Base-by-base conservation (phyloP, 2,329 filamentous ascomycete genomes). In the Chrysosphaeria jannelii region DNA sequence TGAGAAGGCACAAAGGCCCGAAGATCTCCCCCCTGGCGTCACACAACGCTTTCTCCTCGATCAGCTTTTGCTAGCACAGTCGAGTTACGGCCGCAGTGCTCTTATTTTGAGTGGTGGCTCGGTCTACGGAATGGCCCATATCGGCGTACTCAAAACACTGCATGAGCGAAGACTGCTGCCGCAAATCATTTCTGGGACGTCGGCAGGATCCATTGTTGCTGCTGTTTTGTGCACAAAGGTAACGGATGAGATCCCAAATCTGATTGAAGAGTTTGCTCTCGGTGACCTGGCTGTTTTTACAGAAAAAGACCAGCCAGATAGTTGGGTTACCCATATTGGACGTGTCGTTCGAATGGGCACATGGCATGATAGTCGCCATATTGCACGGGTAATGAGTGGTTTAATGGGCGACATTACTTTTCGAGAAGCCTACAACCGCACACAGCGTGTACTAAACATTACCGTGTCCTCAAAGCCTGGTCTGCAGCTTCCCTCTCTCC, bases 351-450 rank as follows among this genome's bases (percentile, higher is more conserved):
- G 74, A n/a, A 59, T 72, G 34, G 75, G 76, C 1, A 68, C 66
- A 21, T 68, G 81, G 48, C 74, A 79, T 30, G 76, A 91, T 36
- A 88, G 88, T 34, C 58, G 59, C 13, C 65, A 90, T 40, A 47
- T 91, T 23, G 67, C 61, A 3, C 56, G 67, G 22, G 76, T 89
- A 5, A 85, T 93, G 74, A 60, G 62, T 25, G 53, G 53, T 15
- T 49, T 85, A 36, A 53, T 90, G 6, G 78, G 78, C 18, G 74
- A 91, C 35, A 68, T 90, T 35, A 93, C 81, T 0, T 93, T 93
- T 34, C 74, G 81, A 37, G 81, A 93, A 43, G 76, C 78, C 1
- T 91, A 91, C 47, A 89, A 90, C 39, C 67, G 78, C n/a, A 90
- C 79, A 0, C 61, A 76, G 14, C 61, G 78, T 28, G 79, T 91